A percentile compares a stretch with the other conserved stretches of the same genome.
Evolutionary conservation across 2,329 filamentous ascomycete species (phyloP).

Genomic region (Phialocephala sp.): DNA sequence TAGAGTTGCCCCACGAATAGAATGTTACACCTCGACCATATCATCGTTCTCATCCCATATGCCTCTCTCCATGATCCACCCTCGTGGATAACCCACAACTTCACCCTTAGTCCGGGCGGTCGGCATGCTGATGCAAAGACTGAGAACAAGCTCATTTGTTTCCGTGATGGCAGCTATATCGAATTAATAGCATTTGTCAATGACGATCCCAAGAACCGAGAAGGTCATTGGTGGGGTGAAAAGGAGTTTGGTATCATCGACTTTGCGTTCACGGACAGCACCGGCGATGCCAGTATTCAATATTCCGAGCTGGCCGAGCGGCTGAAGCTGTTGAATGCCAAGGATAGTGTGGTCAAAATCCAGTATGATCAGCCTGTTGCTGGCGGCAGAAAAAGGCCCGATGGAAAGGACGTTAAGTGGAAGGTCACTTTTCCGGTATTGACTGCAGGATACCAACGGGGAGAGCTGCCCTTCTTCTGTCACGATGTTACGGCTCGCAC

Average conservation of each 20-base stretch:
- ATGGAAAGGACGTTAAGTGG: conserved; percentile 65
- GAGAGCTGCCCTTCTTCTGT: conserved; percentile 68
- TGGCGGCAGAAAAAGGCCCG: conserved; percentile 60
- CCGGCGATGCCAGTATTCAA: conserved; percentile 46
- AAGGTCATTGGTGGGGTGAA: conserved; percentile 63
- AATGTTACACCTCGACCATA: conserved; percentile 58
- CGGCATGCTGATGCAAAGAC: conserved; percentile 64
- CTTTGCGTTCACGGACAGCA: conserved; percentile 60
- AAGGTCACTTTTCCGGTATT: conserved; percentile 54
- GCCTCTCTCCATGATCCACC: conserved; percentile 54
- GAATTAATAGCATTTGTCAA: conserved; percentile 49
- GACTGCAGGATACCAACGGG: conserved; percentile 44
- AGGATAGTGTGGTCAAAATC: conserved; percentile 43
- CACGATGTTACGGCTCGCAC: conserved; percentile 64
- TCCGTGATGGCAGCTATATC: conserved; percentile 68
- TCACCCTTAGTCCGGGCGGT: conserved; percentile 65
- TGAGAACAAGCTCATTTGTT: conserved; percentile 66
- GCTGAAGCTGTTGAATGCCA: conserved; percentile 19
- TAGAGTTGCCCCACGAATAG: not conserved
- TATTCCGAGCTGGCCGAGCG: conserved; percentile 22
- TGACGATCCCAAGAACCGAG: conserved; percentile 47
- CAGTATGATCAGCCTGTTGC: conserved; percentile 54
- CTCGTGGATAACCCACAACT: conserved; percentile 55
- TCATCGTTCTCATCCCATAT: conserved; percentile 66
- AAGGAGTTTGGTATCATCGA: conserved; percentile 61